Base-by-base conservation (phyloP, 2,329 filamentous ascomycete species). In the Leptographium galeiforme region DNA sequence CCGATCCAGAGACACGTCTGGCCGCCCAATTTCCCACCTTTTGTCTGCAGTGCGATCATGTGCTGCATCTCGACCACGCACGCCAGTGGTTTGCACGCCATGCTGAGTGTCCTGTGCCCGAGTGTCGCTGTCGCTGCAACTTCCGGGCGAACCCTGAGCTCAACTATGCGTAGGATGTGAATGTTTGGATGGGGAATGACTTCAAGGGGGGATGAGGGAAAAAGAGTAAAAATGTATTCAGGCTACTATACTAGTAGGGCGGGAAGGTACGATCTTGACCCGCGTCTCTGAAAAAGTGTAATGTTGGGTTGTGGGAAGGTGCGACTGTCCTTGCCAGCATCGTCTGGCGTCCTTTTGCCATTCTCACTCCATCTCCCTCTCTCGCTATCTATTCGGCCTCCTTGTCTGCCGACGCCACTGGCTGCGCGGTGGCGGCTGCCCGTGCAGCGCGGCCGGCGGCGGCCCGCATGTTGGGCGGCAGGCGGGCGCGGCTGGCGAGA, bases 41-140 rank as follows among this genome's bases (percentile, higher is more conserved):
- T 61, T 86, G 82, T 57, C 70, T 85, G 45, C 75, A 76, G 59
- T 86, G 82, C 63, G 81, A 84, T 61, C 82, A 86, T 61, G 80
- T 83, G 11, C 67, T 82, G 61, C 82, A 86, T 60, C 70, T 84
- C 54, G 82, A 85, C 59, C 82, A 85, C 62, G 81, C 81, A 7
- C 68, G 79, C 59, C 74, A 78, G 65, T 86, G 82, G 82, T 86
- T 85, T 60, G 70, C 74, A 8, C 67, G 78, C 36, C 81, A 85
- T 58, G 72, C 73, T 33, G 80, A 85, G 66, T 85, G 82, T 61
- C 81, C 82, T 0, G 80, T 85, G 50, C 80, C 82, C 1, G 82
- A 85, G 66, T 86, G 82, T 61, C 72, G 79, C 51, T 86, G 82
- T 58, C 72, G 75, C 39, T 85, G 81, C 62, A 81, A 79, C 61